These are phyloP conservation scores for Fusarium ambrosium DNA, from an alignment of 2,329 filamentous ascomycete genomes.

Conservation along the genomic window DNA sequence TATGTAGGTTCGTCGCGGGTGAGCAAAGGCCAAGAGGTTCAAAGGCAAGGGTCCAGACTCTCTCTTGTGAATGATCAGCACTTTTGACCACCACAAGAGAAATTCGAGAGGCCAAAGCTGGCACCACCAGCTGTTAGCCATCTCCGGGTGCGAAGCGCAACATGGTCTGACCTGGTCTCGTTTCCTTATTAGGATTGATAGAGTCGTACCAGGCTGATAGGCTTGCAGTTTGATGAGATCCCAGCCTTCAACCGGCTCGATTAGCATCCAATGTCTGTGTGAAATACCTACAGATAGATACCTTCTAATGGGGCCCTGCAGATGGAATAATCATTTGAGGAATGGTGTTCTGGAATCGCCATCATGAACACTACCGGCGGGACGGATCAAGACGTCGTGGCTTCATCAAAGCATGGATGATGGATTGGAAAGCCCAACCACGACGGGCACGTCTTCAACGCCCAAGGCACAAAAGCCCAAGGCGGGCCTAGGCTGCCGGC, in stretches of 20 bases:
- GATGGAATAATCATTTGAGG: neutral
- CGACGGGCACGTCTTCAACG: constrained; percentile 13
- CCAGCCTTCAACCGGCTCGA: constrained; percentile 10
- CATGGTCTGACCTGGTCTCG: constrained; percentile 17
- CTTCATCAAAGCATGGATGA: constrained; percentile 5
- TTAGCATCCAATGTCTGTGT: neutral
- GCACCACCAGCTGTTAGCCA: constrained; percentile 2
- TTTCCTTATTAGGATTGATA: constrained; percentile 9
- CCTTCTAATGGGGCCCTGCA: neutral
- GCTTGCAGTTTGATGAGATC: constrained; percentile 3
- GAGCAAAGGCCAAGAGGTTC: neutral
- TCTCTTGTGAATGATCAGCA: neutral
- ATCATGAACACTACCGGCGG: constrained; percentile 5
- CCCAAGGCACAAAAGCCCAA: constrained; percentile 8
- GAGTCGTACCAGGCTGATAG: constrained; percentile 6
- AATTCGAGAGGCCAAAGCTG: neutral
- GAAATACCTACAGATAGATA: neutral
- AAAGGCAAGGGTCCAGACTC: neutral
- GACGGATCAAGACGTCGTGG: constrained; percentile 7
- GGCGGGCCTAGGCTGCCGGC: constrained; percentile 8
- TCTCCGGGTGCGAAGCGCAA: neutral
- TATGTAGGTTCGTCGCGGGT: neutral
- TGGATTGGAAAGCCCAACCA: neutral
- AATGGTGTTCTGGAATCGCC: constrained; percentile 5
- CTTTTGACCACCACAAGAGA: neutral